Conservation (phyloP, 2,329 filamentous ascomycete species). For the Ophiostoma triangulosporum region DNA sequence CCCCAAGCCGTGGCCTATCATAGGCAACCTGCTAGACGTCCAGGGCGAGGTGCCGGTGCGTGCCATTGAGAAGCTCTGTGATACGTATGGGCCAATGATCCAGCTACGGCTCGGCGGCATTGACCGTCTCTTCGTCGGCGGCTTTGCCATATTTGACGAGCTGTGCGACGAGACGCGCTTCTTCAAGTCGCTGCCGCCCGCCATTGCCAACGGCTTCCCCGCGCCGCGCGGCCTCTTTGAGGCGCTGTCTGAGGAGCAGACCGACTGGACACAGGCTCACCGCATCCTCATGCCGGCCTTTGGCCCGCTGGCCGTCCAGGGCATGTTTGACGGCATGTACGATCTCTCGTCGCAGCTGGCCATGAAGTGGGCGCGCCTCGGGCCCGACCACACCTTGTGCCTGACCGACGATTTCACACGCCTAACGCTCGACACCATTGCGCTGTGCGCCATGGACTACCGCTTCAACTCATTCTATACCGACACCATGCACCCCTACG, state of each 20-base stretch:
- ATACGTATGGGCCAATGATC: conserved; percentile 13
- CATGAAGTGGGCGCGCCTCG: conserved; percentile 57
- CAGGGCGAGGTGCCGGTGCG: conserved; percentile 13
- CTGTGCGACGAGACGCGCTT: conserved; percentile 16
- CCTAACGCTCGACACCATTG: conserved; percentile 48
- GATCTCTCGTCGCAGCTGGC: conserved; percentile 53
- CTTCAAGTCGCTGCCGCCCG: background rate
- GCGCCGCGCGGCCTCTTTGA: conserved; percentile 10
- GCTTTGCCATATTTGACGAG: conserved; percentile 13
- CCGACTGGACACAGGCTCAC: conserved; percentile 55
- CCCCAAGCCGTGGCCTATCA: conserved; percentile 7
- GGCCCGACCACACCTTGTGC: conserved; percentile 39
- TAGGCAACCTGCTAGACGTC: conserved; percentile 15
- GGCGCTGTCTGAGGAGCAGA: conserved; percentile 25
- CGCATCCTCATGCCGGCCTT: conserved; percentile 54
- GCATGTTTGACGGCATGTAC: conserved; percentile 56
- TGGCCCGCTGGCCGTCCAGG: conserved; percentile 51
- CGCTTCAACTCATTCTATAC: conserved; percentile 51
- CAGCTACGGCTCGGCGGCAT: conserved; percentile 7
- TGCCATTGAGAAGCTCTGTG: conserved; percentile 8
- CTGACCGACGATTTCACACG: conserved; percentile 53
- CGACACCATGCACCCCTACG: conserved; percentile 55
- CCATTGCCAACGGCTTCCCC: conserved; percentile 2
- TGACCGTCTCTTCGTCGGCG: conserved; percentile 9
- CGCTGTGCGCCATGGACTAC: conserved; percentile 42